A percentile compares a stretch with the other conserved stretches of the same genome.
Evolutionary conservation across 2,329 filamentous ascomycete genomes (phyloP).

Genomic region (Catunica adiposa): DNA sequence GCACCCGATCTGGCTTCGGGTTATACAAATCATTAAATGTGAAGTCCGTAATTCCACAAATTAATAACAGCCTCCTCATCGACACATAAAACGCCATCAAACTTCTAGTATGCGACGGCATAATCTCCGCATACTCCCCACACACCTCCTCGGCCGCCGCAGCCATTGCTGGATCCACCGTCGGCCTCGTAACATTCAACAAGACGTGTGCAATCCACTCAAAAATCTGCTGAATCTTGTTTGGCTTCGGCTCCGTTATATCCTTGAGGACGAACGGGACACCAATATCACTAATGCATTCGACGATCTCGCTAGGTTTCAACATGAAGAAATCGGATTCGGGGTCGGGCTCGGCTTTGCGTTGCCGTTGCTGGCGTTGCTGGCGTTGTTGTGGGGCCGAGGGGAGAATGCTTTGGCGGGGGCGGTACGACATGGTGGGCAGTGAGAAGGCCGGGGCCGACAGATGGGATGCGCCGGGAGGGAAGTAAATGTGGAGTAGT

Average conservation of each 20-base stretch:
- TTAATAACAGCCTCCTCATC: constrained; percentile 59
- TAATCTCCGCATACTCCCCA: constrained; percentile 67
- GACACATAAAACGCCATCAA: constrained; percentile 91
- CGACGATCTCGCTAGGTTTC: constrained; percentile 67
- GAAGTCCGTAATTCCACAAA: constrained; percentile 88
- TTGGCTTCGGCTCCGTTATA: constrained; percentile 81
- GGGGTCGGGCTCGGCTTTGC: constrained; percentile 41
- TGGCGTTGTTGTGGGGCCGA: too few species aligned
- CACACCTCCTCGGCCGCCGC: constrained; percentile 78
- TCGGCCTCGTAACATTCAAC: constrained; percentile 83
- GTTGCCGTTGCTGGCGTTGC: constrained; percentile 30
- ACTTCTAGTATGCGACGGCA: constrained; percentile 77
- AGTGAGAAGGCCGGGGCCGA: not conserved
- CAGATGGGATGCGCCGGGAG: not conserved
- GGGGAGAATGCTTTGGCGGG: constrained; percentile 44
- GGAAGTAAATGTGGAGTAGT: not conserved
- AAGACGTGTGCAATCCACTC: constrained; percentile 94
- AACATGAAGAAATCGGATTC: constrained; percentile 44
- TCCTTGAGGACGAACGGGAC: constrained; percentile 76
- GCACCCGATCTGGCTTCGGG: constrained; percentile 74
- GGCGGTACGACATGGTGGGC: constrained; percentile 38
- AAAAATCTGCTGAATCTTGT: constrained; percentile 92
- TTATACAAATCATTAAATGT: constrained; percentile 83
- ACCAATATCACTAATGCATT: constrained; percentile 93
- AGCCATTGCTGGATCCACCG: constrained; percentile 87